Percentiles rank a stretch among this genome's conserved stretches.
phyloP scores from a whole-genome alignment of 139 green algal species.

The Chlorella sp. region DNA sequence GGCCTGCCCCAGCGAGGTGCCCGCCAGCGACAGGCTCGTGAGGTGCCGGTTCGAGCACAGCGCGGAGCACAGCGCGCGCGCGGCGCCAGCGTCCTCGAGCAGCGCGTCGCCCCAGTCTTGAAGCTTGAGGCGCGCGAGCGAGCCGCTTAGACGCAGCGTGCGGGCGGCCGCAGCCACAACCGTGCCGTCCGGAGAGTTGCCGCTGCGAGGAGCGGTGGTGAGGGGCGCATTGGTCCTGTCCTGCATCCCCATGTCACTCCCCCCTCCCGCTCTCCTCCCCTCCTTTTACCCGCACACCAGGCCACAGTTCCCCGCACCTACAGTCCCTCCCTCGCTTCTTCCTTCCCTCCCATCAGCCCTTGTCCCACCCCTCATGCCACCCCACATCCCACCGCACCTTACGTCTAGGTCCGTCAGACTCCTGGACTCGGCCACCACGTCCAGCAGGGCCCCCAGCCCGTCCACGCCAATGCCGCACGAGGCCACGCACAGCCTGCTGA shows the following conservation, averaged over 20 bases:
- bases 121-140: not conserved
- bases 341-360: too few species aligned
- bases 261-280: too few species aligned
- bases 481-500: slow-evolving; percentile 12
- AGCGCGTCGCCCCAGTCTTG: not conserved
- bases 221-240: too few species aligned
- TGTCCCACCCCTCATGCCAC: too few species aligned
- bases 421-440: not conserved
- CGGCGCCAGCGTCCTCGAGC: not conserved
- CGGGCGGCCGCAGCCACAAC: not conserved
- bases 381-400: not conserved
- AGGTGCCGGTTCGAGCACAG: not conserved
- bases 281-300: too few species aligned
- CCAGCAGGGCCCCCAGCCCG: not conserved
- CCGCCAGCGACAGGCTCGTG: not conserved
- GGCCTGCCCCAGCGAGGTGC: not conserved
- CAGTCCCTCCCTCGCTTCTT: too few species aligned
- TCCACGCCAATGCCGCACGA: not conserved
- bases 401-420: not conserved
- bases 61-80: not conserved
- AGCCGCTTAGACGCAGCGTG: not conserved
- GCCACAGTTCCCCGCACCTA: too few species aligned
- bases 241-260: too few species aligned
- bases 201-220: too few species aligned
- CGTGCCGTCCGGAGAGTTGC: not conserved